Base-by-base conservation (phyloP, 768 basidiomycete species). In the Kwoniella sp. region DNA sequence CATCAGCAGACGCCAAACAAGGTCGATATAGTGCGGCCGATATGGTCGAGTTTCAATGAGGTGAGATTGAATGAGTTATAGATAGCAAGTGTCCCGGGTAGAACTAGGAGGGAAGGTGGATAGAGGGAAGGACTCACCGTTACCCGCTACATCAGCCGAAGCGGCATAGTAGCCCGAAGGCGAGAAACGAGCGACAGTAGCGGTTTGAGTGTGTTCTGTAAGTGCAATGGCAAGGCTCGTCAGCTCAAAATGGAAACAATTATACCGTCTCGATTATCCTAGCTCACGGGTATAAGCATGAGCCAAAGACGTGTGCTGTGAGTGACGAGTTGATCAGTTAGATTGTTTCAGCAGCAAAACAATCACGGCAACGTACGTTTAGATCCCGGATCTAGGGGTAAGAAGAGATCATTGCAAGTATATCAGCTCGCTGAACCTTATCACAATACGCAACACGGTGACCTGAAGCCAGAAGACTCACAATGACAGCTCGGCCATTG, bases 111-210 rank as follows among this genome's bases (percentile, higher is more conserved):
- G n/a, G n/a, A n/a, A n/a, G 51, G 21, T 25, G 19, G 51, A 9
- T 27, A 29, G 26, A 21, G 13, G 8, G 13, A 21, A 29, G 3
- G 17, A 63, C 84, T 60, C 67, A 91, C 92, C 92, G 58, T 86
- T 90, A 44, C 94, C 94, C 29, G 83, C 82, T 3, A 85, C 80
- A 77, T 98, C 94, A 24, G 86, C 95, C 29, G 92, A 95, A 3
- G 95, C 94, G 74, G 90, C 92, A 81, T 97, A 98, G 81, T 88
- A 96, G 26, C 95, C 94, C 1, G 91, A 90, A 0, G 93, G 94
- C 1, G 92, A 92, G 71, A 96, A 86, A 37, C 91, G 87, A 15
- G 95, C 94, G 19, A 94, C 90, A 1, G 91, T 93, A 7, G 91
- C 85, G 58, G 88, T 88, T 68, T 92, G 88, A 2, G 88, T 85